Evolutionary conservation across 495 filamentous ascomycete genomes (phyloP).

Genomic region (Pseudoneurospora amorphoporcata): DNA sequence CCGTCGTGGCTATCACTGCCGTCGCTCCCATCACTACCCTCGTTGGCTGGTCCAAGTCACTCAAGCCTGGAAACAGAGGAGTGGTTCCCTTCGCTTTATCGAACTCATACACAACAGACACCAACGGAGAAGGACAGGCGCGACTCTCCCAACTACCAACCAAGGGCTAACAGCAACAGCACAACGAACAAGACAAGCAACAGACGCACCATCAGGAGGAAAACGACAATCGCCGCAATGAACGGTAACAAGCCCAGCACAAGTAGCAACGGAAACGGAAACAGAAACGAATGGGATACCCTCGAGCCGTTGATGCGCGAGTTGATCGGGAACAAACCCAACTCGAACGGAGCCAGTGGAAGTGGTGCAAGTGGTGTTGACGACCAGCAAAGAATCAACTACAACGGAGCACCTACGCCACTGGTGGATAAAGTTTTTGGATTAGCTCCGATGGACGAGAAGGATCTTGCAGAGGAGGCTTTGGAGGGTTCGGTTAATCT

Average conservation of each 20-base stretch:
- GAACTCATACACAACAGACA: neutral
- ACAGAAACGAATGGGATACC: conserved; percentile 1
- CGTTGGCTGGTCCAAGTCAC: neutral
- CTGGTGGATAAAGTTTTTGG: neutral
- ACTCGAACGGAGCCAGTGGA: neutral
- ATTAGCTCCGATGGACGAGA: neutral
- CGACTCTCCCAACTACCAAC: neutral
- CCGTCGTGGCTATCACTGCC: neutral
- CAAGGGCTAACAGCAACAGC: neutral
- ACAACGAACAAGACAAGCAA: too few species aligned
- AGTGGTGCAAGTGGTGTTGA: neutral
- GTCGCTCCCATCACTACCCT: neutral
- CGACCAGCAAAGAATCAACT: neutral
- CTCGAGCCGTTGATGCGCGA: conserved; percentile 15
- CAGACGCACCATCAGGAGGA: neutral
- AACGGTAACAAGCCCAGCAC: neutral
- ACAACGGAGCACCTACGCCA: neutral
- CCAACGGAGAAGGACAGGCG: neutral
- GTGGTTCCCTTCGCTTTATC: neutral
- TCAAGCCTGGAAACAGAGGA: neutral
- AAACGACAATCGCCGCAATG: neutral
- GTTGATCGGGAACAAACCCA: neutral
- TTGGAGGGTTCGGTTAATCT: neutral
- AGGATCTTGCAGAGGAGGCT: neutral
- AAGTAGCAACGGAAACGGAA: neutral